Percentiles rank a stretch among this genome's conserved stretches.
phyloP scores from a whole-genome alignment of 331 rosid species.

The Dryas integrifolia region DNA sequence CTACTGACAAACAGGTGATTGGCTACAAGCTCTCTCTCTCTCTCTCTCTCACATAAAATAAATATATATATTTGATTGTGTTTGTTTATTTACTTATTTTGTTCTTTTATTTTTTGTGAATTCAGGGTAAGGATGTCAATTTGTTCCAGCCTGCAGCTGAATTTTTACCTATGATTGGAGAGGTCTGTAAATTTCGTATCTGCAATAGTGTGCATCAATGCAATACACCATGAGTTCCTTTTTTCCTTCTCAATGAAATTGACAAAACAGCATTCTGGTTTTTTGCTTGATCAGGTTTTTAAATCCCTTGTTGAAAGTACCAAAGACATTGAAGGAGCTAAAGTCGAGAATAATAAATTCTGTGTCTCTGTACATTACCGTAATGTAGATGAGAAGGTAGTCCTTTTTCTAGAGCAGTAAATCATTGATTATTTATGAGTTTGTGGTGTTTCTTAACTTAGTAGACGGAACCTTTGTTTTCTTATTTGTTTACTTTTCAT shows the following conservation, averaged over 20 bases:
- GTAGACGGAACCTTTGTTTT: background rate
- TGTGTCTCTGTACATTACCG: constrained; percentile 98
- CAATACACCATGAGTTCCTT: background rate
- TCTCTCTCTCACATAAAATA: background rate
- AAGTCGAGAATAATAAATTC: constrained; percentile 81
- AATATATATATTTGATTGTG: background rate
- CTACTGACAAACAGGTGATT: constrained; percentile 60
- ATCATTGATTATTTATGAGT: background rate
- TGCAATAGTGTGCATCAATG: background rate
- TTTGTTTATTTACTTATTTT: constrained; percentile 3
- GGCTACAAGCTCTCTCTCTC: constrained; percentile 14
- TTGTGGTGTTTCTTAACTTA: background rate
- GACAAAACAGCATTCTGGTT: constrained; percentile 16
- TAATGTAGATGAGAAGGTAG: constrained; percentile 85
- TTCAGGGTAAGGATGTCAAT: constrained; percentile 78
- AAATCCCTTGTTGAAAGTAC: constrained; percentile 55
- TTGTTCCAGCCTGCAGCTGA: constrained; percentile 94
- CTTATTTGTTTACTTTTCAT: background rate
- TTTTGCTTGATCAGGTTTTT: constrained; percentile 54
- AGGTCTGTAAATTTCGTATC: constrained; percentile 44
- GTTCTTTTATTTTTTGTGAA: constrained; percentile 3
- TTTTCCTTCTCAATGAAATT: constrained; percentile 17
- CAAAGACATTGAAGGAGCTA: constrained; percentile 72
- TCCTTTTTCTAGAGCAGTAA: background rate
- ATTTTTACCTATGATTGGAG: constrained; percentile 71